Percentiles rank a stretch among this genome's conserved stretches.
phyloP scores from a whole-genome alignment of 179 eudicot genomes.

The Pouteria campechiana region DNA sequence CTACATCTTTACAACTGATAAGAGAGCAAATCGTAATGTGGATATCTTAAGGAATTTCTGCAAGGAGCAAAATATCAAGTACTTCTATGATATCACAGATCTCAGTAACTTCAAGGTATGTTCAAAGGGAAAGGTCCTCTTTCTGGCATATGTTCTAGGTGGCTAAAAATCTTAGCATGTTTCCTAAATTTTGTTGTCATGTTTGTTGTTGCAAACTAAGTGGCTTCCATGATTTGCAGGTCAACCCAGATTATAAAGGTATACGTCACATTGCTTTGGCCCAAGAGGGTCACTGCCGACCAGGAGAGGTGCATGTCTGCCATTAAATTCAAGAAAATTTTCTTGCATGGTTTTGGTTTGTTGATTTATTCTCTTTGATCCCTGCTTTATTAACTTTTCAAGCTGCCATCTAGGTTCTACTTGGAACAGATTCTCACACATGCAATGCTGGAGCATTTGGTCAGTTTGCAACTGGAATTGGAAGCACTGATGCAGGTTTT shows the following conservation, averaged over 20 bases:
- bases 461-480: slow-evolving; percentile 94
- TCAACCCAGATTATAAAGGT: slow-evolving; percentile 95
- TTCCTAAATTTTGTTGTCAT: no score
- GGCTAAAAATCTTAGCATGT: no score
- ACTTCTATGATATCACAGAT: slow-evolving; percentile 90
- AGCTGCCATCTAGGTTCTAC: slow-evolving; percentile 42
- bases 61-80: slow-evolving; percentile 78
- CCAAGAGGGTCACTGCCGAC: slow-evolving; percentile 99
- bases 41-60: slow-evolving; percentile 88
- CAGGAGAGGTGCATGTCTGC: slow-evolving; percentile 68
- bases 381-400: no score
- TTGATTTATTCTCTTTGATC: background rate
- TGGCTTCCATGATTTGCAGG: no score
- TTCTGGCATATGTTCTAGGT: no score
- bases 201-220: background rate
- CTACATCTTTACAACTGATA: slow-evolving; percentile 82
- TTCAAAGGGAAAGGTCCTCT: no score
- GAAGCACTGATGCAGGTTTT: slow-evolving; percentile 95
- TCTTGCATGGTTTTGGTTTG: no score
- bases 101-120: slow-evolving; percentile 76
- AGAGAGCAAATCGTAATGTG: slow-evolving; percentile 90
- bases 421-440: slow-evolving; percentile 97
- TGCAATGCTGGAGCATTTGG: slow-evolving; percentile 99
- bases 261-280: slow-evolving; percentile 99
- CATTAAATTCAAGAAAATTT: background rate